Conservation (phyloP, 139 green algal species). For the Haematococcus sp. region DNA sequence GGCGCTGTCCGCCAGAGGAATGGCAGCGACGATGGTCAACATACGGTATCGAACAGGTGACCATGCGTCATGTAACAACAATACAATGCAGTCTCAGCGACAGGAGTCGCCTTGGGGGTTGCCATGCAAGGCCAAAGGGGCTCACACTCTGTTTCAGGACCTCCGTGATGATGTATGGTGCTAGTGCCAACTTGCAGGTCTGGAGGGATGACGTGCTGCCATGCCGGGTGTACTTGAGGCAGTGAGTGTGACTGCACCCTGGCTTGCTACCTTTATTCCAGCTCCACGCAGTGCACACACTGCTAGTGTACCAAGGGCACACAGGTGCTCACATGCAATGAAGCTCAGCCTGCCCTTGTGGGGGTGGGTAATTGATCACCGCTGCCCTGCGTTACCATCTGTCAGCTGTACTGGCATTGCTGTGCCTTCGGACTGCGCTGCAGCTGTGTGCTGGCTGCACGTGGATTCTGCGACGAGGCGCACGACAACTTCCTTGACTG, state of each 20-base stretch:
- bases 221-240: slow-evolving; percentile 80
- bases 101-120: too few species aligned
- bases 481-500: slow-evolving; percentile 79
- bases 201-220: slow-evolving; percentile 48
- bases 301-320: neutral
- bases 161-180: too few species aligned
- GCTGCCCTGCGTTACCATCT: neutral
- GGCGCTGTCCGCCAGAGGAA: slow-evolving; percentile 66
- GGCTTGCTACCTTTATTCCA: too few species aligned
- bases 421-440: too few species aligned
- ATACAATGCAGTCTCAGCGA: too few species aligned
- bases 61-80: too few species aligned
- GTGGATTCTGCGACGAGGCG: slow-evolving; percentile 53
- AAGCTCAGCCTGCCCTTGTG: neutral
- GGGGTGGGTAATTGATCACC: neutral
- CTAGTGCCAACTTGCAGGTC: too few species aligned
- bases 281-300: neutral
- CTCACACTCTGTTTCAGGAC: too few species aligned
- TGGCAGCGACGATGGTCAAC: slow-evolving; percentile 68
- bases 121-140: too few species aligned
- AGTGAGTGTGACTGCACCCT: too few species aligned
- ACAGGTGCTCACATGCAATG: neutral
- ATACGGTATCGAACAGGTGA: slow-evolving; percentile 67
- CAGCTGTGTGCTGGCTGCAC: slow-evolving; percentile 77
- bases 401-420: neutral